Percentiles rank a stretch among this genome's conserved stretches.
Evolutionary conservation across 768 basidiomycete genomes (phyloP).

Genomic region (Termitomyces sp.): DNA sequence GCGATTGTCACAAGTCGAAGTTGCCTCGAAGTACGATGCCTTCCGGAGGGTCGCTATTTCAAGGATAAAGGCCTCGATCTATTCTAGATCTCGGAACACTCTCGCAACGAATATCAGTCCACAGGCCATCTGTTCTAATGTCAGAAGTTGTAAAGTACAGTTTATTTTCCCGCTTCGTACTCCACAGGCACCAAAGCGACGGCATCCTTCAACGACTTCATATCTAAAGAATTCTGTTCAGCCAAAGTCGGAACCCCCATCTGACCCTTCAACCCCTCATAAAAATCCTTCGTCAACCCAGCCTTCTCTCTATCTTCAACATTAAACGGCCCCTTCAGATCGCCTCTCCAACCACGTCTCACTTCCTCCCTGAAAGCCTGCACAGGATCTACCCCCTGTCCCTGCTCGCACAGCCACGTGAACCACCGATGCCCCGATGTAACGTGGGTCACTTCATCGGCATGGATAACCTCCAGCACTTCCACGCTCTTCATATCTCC

Average conservation of each 20-base stretch:
- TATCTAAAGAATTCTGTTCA: background rate
- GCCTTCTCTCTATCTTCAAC: slow-evolving; percentile 67
- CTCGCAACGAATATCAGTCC: no score
- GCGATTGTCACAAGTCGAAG: no score
- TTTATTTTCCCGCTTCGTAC: slow-evolving; percentile 6
- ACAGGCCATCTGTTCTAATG: background rate
- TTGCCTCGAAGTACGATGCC: no score
- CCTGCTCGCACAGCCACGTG: slow-evolving; percentile 63
- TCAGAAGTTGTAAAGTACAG: background rate
- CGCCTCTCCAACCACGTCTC: slow-evolving; percentile 62
- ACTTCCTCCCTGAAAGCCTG: slow-evolving; percentile 70
- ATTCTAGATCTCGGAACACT: no score
- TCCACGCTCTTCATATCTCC: slow-evolving; percentile 65
- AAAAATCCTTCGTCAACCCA: slow-evolving; percentile 68
- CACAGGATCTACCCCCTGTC: slow-evolving; percentile 52
- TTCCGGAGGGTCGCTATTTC: no score
- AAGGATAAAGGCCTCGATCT: no score
- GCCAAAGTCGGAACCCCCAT: slow-evolving; percentile 27
- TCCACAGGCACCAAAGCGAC: slow-evolving; percentile 15
- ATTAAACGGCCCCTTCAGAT: slow-evolving; percentile 82
- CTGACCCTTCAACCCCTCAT: slow-evolving; percentile 67
- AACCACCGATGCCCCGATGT: slow-evolving; percentile 84
- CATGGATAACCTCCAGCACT: slow-evolving; percentile 72
- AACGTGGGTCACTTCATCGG: slow-evolving; percentile 80
- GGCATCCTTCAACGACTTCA: slow-evolving; percentile 9